These are phyloP conservation scores for Peronospora farinosa DNA, from an alignment of 352 stramenopile species.

Conservation along the genomic window DNA sequence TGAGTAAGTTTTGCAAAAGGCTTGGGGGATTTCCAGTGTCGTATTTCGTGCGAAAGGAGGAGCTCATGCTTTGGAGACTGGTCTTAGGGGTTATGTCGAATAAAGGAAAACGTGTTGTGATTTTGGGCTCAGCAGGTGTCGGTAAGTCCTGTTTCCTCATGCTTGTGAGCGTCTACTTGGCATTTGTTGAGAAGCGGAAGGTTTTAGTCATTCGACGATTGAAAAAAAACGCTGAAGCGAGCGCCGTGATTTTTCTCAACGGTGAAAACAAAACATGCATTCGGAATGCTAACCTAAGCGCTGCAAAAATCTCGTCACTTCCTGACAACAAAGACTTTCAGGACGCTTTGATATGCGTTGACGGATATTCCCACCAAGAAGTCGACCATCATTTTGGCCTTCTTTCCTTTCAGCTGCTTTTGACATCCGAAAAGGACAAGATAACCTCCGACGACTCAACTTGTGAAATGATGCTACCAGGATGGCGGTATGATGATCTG, in stretches of 20 bases:
- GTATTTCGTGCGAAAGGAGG: slow-evolving; percentile 26
- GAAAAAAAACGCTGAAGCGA: slow-evolving; percentile 9
- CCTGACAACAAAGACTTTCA: slow-evolving; percentile 18
- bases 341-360: slow-evolving; percentile 16
- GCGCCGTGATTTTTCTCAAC: slow-evolving; percentile 19
- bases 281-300: slow-evolving; percentile 9
- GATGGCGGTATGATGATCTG: slow-evolving; percentile 19
- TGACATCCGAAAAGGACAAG: slow-evolving; percentile 13
- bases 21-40: slow-evolving; percentile 22
- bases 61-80: slow-evolving; percentile 17
- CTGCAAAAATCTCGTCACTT: slow-evolving; percentile 14
- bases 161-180: slow-evolving; percentile 21
- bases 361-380: slow-evolving; percentile 21
- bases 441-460: slow-evolving; percentile 1
- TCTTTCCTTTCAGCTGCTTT: slow-evolving; percentile 17
- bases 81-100: slow-evolving; percentile 17
- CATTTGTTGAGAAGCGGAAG: slow-evolving; percentile 20
- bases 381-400: slow-evolving; percentile 11
- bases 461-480: slow-evolving; percentile 17
- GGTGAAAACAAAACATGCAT: slow-evolving; percentile 13
- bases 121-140: slow-evolving; percentile 24
- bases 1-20: slow-evolving; percentile 15
- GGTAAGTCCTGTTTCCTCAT: slow-evolving; percentile 28
- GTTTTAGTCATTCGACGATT: slow-evolving; percentile 20
- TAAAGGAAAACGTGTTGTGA: slow-evolving; percentile 13